Percentiles rank a stretch among this genome's conserved stretches.
phyloP scores from a whole-genome alignment of 805 yeast genomes.

The Scheffersomyces spartinae region DNA sequence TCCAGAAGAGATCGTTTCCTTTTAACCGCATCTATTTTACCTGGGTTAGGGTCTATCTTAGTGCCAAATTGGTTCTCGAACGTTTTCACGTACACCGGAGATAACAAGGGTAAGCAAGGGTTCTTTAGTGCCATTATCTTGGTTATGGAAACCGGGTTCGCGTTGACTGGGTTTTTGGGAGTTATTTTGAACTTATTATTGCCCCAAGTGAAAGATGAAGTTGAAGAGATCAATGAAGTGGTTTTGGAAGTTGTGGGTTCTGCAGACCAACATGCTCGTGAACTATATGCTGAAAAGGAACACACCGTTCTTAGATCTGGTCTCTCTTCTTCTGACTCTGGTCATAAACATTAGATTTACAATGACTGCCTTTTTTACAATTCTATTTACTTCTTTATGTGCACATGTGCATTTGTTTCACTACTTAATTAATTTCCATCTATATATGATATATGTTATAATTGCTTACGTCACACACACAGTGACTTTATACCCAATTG shows the following conservation, averaged over 20 bases:
- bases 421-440: no score
- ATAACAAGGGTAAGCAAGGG: slow-evolving; percentile 44
- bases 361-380: no score
- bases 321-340: no score
- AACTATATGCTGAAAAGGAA: slow-evolving; percentile 20
- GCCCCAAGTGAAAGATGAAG: slow-evolving; percentile 45
- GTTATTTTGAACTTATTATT: slow-evolving; percentile 49
- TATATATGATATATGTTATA: no score
- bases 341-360: no score
- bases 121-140: slow-evolving; percentile 57
- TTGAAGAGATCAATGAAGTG: slow-evolving; percentile 35
- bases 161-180: slow-evolving; percentile 56
- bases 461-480: no score
- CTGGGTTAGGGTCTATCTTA: slow-evolving; percentile 58
- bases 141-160: slow-evolving; percentile 65
- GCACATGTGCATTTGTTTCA: no score
- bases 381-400: no score
- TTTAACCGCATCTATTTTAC: slow-evolving; percentile 50
- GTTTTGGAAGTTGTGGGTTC: slow-evolving; percentile 32
- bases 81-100: slow-evolving; percentile 59
- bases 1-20: slow-evolving; percentile 68
- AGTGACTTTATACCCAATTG: no score
- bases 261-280: slow-evolving; percentile 25
- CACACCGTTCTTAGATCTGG: slow-evolving; percentile 11
- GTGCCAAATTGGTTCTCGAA: slow-evolving; percentile 53